phyloP scores from a whole-genome alignment of 73 alveolate species.

The Paramecium biaurelia region DNA sequence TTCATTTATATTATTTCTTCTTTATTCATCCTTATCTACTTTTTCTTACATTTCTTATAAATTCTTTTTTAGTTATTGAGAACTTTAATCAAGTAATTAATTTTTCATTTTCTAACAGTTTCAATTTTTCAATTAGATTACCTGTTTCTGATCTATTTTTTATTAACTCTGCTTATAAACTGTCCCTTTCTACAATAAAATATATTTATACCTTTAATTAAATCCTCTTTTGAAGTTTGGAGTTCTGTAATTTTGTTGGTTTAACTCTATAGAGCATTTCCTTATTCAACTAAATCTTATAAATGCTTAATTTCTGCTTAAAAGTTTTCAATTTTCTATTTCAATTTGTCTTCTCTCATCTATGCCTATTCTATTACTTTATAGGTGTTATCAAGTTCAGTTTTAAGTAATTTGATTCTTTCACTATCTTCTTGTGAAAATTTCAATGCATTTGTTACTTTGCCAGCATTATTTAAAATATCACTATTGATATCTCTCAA shows the following conservation, averaged over 20 bases:
- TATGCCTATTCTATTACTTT: constrained; percentile 82
- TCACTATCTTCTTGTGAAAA: constrained; percentile 86
- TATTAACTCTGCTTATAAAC: background rate
- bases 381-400: constrained; percentile 88
- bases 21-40: constrained; percentile 59
- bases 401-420: constrained; percentile 80
- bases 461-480: constrained; percentile 79
- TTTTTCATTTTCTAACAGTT: constrained; percentile 41
- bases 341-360: constrained; percentile 89
- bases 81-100: constrained; percentile 28
- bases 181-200: constrained; percentile 31
- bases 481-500: constrained; percentile 77
- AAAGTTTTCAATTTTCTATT: constrained; percentile 83
- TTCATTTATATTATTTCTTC: constrained; percentile 62
- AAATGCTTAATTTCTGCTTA: constrained; percentile 77
- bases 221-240: constrained; percentile 38
- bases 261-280: constrained; percentile 40
- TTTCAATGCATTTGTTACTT: constrained; percentile 78
- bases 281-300: constrained; percentile 40
- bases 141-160: constrained; percentile 13
- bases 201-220: background rate
- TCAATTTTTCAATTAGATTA: constrained; percentile 34
- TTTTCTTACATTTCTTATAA: constrained; percentile 72
- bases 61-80: constrained; percentile 57
- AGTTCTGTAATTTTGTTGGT: constrained; percentile 36